Percentiles rank a stretch among this genome's conserved stretches.
Evolutionary conservation across 495 filamentous ascomycete species (phyloP).

Genomic region (Pseudevernia furfuracea): DNA sequence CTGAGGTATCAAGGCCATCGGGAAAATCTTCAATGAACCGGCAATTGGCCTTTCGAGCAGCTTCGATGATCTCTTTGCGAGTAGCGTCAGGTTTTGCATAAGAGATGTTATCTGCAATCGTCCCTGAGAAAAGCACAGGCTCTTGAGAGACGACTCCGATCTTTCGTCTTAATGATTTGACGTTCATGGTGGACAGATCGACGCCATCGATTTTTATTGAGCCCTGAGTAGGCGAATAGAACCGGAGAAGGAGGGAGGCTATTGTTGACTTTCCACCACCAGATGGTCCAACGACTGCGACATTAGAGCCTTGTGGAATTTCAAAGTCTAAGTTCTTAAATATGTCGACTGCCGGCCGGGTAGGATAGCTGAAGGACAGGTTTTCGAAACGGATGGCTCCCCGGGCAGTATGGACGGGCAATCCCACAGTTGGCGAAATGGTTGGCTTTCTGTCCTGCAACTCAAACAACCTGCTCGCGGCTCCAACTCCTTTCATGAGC

Average conservation of each 20-base stretch:
- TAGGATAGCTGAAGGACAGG: slow-evolving; percentile 82
- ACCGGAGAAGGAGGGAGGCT: slow-evolving; percentile 76
- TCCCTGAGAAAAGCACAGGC: slow-evolving; percentile 90
- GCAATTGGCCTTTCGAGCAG: slow-evolving; percentile 92
- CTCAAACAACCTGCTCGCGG: slow-evolving; percentile 89
- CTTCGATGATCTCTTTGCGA: slow-evolving; percentile 70
- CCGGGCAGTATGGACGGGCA: slow-evolving; percentile 68
- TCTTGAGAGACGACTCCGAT: slow-evolving; percentile 95
- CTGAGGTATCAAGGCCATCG: slow-evolving; percentile 87
- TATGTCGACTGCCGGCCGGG: slow-evolving; percentile 79
- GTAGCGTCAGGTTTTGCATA: slow-evolving; percentile 81
- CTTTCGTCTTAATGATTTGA: slow-evolving; percentile 85
- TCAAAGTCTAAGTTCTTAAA: slow-evolving; percentile 84
- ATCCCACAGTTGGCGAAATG: slow-evolving; percentile 75
- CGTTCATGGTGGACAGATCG: slow-evolving; percentile 81
- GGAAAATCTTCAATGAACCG: slow-evolving; percentile 92
- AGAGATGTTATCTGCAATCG: slow-evolving; percentile 92
- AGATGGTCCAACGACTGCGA: slow-evolving; percentile 92
- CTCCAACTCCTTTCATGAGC: slow-evolving; percentile 96
- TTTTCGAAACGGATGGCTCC: slow-evolving; percentile 82
- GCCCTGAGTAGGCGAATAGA: slow-evolving; percentile 79
- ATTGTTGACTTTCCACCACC: slow-evolving; percentile 96
- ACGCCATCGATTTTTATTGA: slow-evolving; percentile 73
- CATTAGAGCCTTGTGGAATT: slow-evolving; percentile 85
- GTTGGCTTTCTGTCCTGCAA: slow-evolving; percentile 85